phyloP scores from a whole-genome alignment of 2,329 filamentous ascomycete genomes.

The Penicillium fuscoglaucum region DNA sequence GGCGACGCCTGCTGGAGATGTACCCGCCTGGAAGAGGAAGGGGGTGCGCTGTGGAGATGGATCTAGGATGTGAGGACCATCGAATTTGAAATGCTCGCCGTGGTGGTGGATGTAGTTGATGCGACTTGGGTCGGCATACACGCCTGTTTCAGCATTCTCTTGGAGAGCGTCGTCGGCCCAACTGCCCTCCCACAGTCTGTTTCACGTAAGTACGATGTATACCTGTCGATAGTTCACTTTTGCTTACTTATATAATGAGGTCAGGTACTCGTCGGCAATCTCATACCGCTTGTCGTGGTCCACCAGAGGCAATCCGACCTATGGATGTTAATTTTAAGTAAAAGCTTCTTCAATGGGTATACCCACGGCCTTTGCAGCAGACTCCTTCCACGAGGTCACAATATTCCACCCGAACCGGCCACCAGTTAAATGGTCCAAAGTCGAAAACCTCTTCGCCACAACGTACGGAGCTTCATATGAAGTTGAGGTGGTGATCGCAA shows the following conservation, averaged over 20 bases:
- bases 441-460: constrained; percentile 53
- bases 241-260: constrained; percentile 2
- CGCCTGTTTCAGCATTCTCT: constrained; percentile 9
- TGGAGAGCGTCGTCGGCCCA: constrained; percentile 6
- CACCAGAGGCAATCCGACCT: constrained; percentile 41
- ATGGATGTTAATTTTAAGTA: constrained; percentile 12
- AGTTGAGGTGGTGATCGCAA: constrained; percentile 53
- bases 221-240: background rate
- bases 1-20: background rate
- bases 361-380: constrained; percentile 2
- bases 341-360: background rate
- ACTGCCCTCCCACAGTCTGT: constrained; percentile 3
- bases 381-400: constrained; percentile 48
- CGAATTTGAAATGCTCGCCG: constrained; percentile 31
- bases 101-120: constrained; percentile 26
- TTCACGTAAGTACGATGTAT: background rate
- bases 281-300: constrained; percentile 15
- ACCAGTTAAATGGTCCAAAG: constrained; percentile 51
- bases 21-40: constrained; percentile 43
- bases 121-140: constrained; percentile 21
- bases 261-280: constrained; percentile 5
- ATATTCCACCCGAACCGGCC: constrained; percentile 54
- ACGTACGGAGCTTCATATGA: constrained; percentile 56
- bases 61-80: constrained; percentile 36
- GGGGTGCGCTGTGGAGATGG: constrained; percentile 44